Base-by-base conservation (phyloP, 108 stramenopile genomes). In the Pseudonitzschia multiseries region DNA sequence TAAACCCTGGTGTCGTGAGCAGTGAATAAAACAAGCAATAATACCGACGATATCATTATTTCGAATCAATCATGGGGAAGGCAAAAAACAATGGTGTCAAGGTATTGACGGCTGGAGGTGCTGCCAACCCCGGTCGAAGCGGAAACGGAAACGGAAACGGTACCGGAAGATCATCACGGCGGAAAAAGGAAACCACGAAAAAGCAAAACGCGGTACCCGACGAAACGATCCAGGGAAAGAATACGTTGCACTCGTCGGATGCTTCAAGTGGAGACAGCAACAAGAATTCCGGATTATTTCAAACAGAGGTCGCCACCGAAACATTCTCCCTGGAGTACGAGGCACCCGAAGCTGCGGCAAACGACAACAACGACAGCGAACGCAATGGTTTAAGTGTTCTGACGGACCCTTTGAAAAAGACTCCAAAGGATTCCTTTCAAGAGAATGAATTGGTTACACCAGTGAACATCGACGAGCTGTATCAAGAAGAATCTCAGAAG, bases 81-180 rank as follows among this genome's bases (percentile, higher is more conserved):
- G 9, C 10, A 40, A 15, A 28, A 61, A 63, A 22, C n/a, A 60
- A 42, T 31, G 64, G 71, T 21, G 66, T 68, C 13, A 36, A 77
- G 50, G 76, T 82, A 43, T 52, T 82, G 27, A 82, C 76, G 20
- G 81, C 73, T 5, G 81, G 81, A 57, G 81, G 81, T 36, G 81
- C 76, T 76, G 72, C 53, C 66, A 69, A 61, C 52, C 73, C 51
- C 65, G 57, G 33, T 54, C 56, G n/a, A 62, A 69, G 26, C 31
- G 42, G 43, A 65, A 74, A 41, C 27, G 62, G 27, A 69, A 69
- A 26, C n/a, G n/a, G n/a, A 62, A 69, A 17, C 31, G 42, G 43
- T 56, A 74, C 26, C 27, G 62, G 27, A 69, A 69, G 18, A 60
- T 56, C 46, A 26, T 22, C 26, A 60, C 44, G 33, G 62, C 61